Conservation (phyloP, 495 filamentous ascomycete species). For the Aspergillus heteromorphus region DNA sequence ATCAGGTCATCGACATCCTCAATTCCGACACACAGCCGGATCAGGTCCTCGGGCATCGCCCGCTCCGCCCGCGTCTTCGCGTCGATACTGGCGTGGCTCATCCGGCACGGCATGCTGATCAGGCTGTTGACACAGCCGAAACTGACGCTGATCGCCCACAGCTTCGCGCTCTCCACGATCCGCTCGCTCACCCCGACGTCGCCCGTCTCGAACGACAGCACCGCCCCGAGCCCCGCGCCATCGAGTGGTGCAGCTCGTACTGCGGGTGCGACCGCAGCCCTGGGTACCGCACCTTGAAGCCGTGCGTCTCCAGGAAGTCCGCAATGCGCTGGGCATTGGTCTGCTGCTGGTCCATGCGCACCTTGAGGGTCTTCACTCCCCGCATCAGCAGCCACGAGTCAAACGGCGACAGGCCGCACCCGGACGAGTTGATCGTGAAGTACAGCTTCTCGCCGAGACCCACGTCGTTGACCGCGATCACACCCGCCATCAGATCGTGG, state of each 20-base stretch:
- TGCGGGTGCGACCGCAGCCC: slow-evolving; percentile 92
- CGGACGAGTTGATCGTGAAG: slow-evolving; percentile 93
- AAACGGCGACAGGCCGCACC: slow-evolving; percentile 88
- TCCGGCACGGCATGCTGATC: slow-evolving; percentile 98
- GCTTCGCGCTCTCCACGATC: slow-evolving; percentile 84
- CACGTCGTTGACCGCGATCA: slow-evolving; percentile 81
- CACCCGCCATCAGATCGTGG: slow-evolving; percentile 98
- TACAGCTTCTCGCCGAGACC: slow-evolving; percentile 81
- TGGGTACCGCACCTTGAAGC: slow-evolving; percentile 92
- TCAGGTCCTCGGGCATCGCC: slow-evolving; percentile 92
- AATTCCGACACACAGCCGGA: slow-evolving; percentile 91
- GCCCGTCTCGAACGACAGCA: slow-evolving; percentile 93
- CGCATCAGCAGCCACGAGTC: slow-evolving; percentile 94
- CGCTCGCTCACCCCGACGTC: slow-evolving; percentile 74
- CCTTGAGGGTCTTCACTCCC: slow-evolving; percentile 91
- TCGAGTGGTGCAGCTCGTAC: slow-evolving; percentile 90
- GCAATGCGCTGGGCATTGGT: slow-evolving; percentile 85
- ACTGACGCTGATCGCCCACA: slow-evolving; percentile 94
- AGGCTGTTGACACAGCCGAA: slow-evolving; percentile 98
- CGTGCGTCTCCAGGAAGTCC: slow-evolving; percentile 82
- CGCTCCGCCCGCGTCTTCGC: slow-evolving; percentile 85
- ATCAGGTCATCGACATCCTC: slow-evolving; percentile 91
- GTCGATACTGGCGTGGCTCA: slow-evolving; percentile 99
- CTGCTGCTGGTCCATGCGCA: slow-evolving; percentile 98
- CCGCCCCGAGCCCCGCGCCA: slow-evolving; percentile 93